Conservation (phyloP, 2,329 filamentous ascomycete species). For the Ophiostoma sp. region DNA sequence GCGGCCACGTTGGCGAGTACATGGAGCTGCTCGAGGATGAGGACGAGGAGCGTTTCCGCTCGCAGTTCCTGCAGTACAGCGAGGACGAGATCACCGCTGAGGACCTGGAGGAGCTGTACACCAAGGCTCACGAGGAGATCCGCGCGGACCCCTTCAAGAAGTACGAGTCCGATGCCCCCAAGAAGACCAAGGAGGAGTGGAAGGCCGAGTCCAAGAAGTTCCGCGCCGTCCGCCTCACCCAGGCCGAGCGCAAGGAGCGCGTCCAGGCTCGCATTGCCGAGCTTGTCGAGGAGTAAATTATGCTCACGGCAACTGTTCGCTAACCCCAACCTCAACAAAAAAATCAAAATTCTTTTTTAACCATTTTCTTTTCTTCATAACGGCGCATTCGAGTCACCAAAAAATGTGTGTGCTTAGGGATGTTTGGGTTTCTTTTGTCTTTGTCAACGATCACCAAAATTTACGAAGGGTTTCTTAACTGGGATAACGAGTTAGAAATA, state of each 20-base stretch:
- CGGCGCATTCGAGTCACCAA: slow-evolving; percentile 16
- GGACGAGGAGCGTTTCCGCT: slow-evolving; percentile 99
- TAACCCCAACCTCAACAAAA: neutral
- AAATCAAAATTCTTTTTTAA: slow-evolving; percentile 12
- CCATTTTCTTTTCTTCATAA: slow-evolving; percentile 16
- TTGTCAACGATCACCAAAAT: slow-evolving; percentile 12
- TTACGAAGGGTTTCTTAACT: slow-evolving; percentile 1
- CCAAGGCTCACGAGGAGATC: slow-evolving; percentile 92
- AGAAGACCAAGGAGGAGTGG: slow-evolving; percentile 98
- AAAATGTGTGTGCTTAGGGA: slow-evolving; percentile 13
- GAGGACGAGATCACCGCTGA: slow-evolving; percentile 96
- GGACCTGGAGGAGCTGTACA: slow-evolving; percentile 93
- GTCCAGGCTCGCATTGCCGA: slow-evolving; percentile 89
- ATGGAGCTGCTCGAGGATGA: slow-evolving; percentile 99
- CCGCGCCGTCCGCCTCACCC: slow-evolving; percentile 69
- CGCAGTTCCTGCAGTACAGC: slow-evolving; percentile 96
- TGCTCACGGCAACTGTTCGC: neutral
- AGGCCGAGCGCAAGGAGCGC: slow-evolving; percentile 74
- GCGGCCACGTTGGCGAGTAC: slow-evolving; percentile 98
- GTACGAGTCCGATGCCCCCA: slow-evolving; percentile 64
- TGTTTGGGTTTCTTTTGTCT: slow-evolving; percentile 16
- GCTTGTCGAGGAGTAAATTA: slow-evolving; percentile 53
- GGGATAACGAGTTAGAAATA: slow-evolving; percentile 14
- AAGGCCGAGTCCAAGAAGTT: slow-evolving; percentile 93
- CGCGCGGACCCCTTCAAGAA: slow-evolving; percentile 98